Evolutionary conservation across 352 stramenopile genomes (phyloP).

Genomic region (Globisporangium polare): DNA sequence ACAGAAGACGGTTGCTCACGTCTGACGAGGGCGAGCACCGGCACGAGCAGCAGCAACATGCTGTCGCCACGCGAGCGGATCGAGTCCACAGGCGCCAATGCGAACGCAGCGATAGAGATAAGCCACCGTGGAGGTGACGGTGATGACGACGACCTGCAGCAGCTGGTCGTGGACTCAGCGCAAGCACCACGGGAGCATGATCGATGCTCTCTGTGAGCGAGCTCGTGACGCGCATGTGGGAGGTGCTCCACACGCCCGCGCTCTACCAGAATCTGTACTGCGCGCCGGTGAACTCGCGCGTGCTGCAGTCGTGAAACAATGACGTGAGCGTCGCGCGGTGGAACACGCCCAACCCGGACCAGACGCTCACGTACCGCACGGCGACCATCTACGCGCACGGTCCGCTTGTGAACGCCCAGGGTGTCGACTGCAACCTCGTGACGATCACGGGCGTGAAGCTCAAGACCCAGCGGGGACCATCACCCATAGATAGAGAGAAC

Average conservation of each 20-base stretch:
- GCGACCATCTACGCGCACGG: neutral
- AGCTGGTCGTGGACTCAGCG: neutral
- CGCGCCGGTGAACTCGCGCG: slow-evolving; percentile 4
- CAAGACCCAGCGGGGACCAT: neutral
- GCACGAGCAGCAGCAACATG: neutral
- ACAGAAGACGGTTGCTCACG: neutral
- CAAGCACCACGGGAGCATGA: neutral
- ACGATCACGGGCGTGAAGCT: slow-evolving; percentile 8
- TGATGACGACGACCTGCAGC: neutral
- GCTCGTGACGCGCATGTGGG: neutral
- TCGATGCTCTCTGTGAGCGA: neutral
- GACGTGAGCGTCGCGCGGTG: slow-evolving; percentile 11
- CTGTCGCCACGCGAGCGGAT: neutral
- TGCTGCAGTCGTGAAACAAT: slow-evolving; percentile 8
- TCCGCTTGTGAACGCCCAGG: neutral
- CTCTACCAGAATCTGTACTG: slow-evolving; percentile 7
- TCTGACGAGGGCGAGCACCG: neutral
- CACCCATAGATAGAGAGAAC: neutral
- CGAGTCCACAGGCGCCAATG: neutral
- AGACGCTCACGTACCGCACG: neutral
- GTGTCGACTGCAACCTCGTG: neutral
- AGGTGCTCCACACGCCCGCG: slow-evolving; percentile 8
- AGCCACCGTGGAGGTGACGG: neutral
- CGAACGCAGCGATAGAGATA: no score
- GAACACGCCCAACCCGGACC: slow-evolving; percentile 6